Evolutionary conservation across 306 rosid genomes (phyloP).

Genomic region (Cicer chorassanicum): DNA sequence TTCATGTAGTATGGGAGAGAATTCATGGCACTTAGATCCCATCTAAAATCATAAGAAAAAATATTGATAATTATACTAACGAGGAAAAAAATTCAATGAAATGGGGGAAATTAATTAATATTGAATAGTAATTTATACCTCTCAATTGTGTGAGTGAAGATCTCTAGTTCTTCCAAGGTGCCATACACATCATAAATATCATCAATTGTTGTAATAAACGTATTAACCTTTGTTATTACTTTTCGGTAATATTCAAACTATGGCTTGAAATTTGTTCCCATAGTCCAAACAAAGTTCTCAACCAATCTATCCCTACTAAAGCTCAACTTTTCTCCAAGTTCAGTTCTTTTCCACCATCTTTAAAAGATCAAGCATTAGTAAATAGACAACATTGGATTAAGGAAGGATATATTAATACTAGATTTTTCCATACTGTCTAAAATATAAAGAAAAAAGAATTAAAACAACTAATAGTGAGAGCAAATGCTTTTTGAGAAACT

Average conservation of each 20-base stretch:
- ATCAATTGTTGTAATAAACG: background rate
- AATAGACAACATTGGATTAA: too few species aligned
- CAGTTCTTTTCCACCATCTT: conserved; percentile 21
- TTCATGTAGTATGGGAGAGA: too few species aligned
- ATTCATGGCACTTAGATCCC: background rate
- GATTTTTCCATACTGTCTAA: too few species aligned
- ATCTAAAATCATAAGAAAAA: conserved; percentile 8
- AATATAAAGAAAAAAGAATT: too few species aligned
- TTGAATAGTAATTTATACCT: background rate
- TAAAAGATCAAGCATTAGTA: background rate
- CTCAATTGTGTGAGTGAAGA: conserved; percentile 11
- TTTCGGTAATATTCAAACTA: background rate
- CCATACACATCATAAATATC: conserved; percentile 21
- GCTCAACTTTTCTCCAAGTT: background rate
- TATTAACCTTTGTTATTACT: background rate
- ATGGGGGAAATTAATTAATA: background rate
- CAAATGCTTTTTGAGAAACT: too few species aligned
- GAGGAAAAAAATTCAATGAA: background rate
- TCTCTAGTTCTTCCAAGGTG: conserved; percentile 21
- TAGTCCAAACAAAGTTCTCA: conserved; percentile 2
- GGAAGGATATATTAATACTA: too few species aligned
- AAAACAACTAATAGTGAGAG: too few species aligned
- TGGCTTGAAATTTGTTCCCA: conserved; percentile 6
- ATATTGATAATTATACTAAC: background rate
- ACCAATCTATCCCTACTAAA: conserved; percentile 21